Evolutionary conservation across 768 basidiomycete species (phyloP).

Genomic region (Coprinopsis strossmayeri): DNA sequence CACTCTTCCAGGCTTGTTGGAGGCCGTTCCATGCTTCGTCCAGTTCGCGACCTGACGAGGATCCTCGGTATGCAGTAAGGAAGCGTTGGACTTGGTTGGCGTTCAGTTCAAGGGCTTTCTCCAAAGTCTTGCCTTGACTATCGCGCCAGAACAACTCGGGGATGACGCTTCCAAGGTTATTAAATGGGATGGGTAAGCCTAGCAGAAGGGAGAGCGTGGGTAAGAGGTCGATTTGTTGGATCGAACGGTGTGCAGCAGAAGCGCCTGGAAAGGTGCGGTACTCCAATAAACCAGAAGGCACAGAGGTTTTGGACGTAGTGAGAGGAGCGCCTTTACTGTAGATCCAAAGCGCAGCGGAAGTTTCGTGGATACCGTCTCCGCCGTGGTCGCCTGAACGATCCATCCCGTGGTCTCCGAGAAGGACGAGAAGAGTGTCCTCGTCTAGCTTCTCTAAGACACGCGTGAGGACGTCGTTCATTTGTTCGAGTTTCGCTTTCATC

Average conservation of each 20-base stretch:
- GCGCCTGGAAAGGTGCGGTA: slow-evolving; percentile 57
- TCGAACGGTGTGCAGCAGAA: slow-evolving; percentile 44
- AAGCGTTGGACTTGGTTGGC: slow-evolving; percentile 70
- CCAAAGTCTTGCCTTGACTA: slow-evolving; percentile 25
- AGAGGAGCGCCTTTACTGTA: slow-evolving; percentile 74
- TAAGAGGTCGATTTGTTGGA: slow-evolving; percentile 92
- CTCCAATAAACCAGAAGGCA: slow-evolving; percentile 48
- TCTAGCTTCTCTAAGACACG: slow-evolving; percentile 71
- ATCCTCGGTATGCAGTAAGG: slow-evolving; percentile 68
- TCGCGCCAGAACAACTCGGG: slow-evolving; percentile 82
- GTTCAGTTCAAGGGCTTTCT: slow-evolving; percentile 63
- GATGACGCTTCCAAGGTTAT: slow-evolving; percentile 87
- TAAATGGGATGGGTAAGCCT: slow-evolving; percentile 91
- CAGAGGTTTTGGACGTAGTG: slow-evolving; percentile 22
- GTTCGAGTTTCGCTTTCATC: slow-evolving; percentile 79
- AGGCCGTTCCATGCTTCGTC: slow-evolving; percentile 47
- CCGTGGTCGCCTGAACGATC: slow-evolving; percentile 92
- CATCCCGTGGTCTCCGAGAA: slow-evolving; percentile 98
- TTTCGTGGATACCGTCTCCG: slow-evolving; percentile 82
- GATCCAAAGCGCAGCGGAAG: slow-evolving; percentile 83
- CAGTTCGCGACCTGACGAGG: slow-evolving; percentile 67
- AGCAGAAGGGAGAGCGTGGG: slow-evolving; percentile 85
- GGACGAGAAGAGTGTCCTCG: slow-evolving; percentile 83
- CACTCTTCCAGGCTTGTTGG: slow-evolving; percentile 18
- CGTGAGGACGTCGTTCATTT: slow-evolving; percentile 79